phyloP scores from a whole-genome alignment of 345 rosid genomes.

The Rhizophora mangle region DNA sequence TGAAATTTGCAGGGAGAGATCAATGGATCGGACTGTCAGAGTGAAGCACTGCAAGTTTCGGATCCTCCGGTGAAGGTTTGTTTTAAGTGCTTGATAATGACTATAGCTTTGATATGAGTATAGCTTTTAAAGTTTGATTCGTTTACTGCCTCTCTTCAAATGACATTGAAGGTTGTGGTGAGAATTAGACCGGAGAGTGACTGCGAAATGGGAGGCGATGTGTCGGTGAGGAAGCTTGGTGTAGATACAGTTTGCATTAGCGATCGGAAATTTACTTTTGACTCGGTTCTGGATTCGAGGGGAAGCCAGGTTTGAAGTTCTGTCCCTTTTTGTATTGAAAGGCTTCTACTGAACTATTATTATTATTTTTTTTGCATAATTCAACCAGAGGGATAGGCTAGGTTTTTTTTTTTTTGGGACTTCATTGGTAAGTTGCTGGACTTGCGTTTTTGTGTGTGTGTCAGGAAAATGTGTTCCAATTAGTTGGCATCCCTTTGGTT shows the following conservation, averaged over 20 bases:
- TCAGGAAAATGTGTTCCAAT: slow-evolving; percentile 77
- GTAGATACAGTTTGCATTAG: slow-evolving; percentile 51
- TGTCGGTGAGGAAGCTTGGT: slow-evolving; percentile 53
- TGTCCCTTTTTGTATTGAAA: not conserved
- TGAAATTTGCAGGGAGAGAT: slow-evolving; percentile 31
- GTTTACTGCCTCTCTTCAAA: not conserved
- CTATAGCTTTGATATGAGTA: not conserved
- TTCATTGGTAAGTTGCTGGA: slow-evolving; percentile 12
- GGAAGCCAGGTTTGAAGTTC: slow-evolving; percentile 62
- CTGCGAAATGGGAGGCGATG: slow-evolving; percentile 38
- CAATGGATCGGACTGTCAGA: slow-evolving; percentile 23
- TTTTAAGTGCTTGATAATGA: not conserved
- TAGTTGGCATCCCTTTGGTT: slow-evolving; percentile 78
- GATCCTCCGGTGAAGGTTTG: slow-evolving; percentile 80
- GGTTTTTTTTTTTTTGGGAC: not conserved
- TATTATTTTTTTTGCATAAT: not conserved
- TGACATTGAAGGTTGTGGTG: slow-evolving; percentile 56
- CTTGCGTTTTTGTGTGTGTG: slow-evolving; percentile 17
- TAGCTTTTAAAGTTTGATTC: not conserved
- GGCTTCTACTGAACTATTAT: not conserved
- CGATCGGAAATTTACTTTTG: slow-evolving; percentile 66
- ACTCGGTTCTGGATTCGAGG: slow-evolving; percentile 72
- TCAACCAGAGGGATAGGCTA: not conserved
- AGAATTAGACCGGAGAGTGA: slow-evolving; percentile 61
- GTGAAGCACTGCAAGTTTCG: slow-evolving; percentile 25